phyloP scores from a whole-genome alignment of 179 eudicot genomes.

The Beta lomatogona region DNA sequence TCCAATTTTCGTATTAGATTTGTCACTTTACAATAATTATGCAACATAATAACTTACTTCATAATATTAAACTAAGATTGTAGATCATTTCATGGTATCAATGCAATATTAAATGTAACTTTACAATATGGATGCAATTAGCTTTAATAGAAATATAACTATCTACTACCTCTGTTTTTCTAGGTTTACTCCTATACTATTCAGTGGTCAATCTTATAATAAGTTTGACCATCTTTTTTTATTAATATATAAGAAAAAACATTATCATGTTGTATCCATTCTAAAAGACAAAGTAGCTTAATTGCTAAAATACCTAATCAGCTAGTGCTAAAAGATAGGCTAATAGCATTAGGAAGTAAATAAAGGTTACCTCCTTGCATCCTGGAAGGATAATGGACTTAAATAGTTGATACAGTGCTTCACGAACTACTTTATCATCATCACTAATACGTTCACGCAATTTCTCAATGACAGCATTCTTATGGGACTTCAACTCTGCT shows the following conservation, averaged over 20 bases:
- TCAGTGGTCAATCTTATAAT: too few relatives aligned
- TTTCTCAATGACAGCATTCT: slow-evolving; percentile 80
- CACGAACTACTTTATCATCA: slow-evolving; percentile 84
- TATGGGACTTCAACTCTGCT: slow-evolving; percentile 72
- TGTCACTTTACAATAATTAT: not conserved
- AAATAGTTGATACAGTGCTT: slow-evolving; percentile 77
- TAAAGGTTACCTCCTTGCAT: slow-evolving; percentile 61
- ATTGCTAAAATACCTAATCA: not conserved
- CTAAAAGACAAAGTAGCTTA: too few relatives aligned
- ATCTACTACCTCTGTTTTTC: too few relatives aligned
- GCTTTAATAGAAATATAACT: too few relatives aligned
- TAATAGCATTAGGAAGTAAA: not conserved
- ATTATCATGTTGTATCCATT: too few relatives aligned
- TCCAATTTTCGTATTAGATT: not conserved
- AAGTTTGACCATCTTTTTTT: too few relatives aligned
- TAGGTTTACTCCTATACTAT: too few relatives aligned
- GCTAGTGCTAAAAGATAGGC: not conserved
- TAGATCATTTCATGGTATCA: not conserved
- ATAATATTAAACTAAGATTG: too few relatives aligned
- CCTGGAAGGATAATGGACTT: slow-evolving; percentile 78
- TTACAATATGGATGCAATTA: not conserved
- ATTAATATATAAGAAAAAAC: too few relatives aligned
- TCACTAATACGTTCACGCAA: slow-evolving; percentile 93
- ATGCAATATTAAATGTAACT: not conserved
- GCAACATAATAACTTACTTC: not conserved